phyloP scores from a whole-genome alignment of 2,329 filamentous ascomycete genomes.

The Parastagonospora avenae region DNA sequence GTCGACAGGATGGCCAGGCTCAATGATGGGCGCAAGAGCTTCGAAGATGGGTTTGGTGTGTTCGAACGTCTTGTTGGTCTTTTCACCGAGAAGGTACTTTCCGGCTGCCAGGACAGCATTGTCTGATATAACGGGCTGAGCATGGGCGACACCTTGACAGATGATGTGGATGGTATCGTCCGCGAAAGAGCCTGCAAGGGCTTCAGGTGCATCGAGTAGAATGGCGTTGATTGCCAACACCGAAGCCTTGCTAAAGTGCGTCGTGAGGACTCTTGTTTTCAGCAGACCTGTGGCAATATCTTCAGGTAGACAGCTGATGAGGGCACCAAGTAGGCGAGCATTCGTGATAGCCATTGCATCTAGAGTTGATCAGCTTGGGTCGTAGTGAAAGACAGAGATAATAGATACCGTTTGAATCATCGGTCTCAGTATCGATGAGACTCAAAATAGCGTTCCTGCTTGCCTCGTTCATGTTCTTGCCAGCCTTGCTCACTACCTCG shows the following conservation, averaged over 20 bases:
- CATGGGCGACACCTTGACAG: constrained; percentile 74
- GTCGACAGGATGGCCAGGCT: constrained; percentile 78
- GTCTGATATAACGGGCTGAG: constrained; percentile 80
- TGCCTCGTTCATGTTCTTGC: constrained; percentile 89
- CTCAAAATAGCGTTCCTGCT: constrained; percentile 85
- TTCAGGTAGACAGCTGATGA: constrained; percentile 82
- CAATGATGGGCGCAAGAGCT: constrained; percentile 73
- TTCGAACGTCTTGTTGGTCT: constrained; percentile 72
- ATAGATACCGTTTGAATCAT: constrained; percentile 68
- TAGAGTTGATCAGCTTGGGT: constrained; percentile 17
- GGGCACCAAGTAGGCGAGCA: constrained; percentile 83
- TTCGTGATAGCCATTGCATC: constrained; percentile 84
- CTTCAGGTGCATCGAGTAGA: constrained; percentile 76
- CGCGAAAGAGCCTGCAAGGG: constrained; percentile 69
- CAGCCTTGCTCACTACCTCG: constrained; percentile 94
- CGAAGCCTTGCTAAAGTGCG: constrained; percentile 76
- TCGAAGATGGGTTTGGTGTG: constrained; percentile 80
- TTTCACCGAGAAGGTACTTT: constrained; percentile 78
- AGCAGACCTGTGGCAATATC: constrained; percentile 68
- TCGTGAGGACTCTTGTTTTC: constrained; percentile 76
- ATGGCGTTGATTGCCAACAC: constrained; percentile 88
- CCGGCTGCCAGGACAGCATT: constrained; percentile 89
- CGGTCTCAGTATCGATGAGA: constrained; percentile 83
- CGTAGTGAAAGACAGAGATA: neutral
- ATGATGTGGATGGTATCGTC: constrained; percentile 80